These are phyloP conservation scores for Plasmodium vivax DNA, from an alignment of 169 alveolate species.

Conservation along the genomic window DNA sequence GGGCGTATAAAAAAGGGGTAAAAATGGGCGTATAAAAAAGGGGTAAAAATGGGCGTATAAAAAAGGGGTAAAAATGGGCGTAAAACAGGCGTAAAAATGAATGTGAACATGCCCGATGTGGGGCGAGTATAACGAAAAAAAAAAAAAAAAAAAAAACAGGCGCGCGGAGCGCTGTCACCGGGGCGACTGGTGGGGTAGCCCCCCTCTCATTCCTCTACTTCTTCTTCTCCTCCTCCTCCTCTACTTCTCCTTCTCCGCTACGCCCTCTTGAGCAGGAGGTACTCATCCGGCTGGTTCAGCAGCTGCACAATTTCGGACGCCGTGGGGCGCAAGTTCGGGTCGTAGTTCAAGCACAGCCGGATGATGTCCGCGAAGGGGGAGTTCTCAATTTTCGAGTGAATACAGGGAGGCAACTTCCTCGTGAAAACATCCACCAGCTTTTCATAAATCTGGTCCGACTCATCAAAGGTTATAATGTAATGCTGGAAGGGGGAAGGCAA, in stretches of 20 bases:
- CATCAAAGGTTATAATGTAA: conserved; percentile 82
- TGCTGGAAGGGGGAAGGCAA: conserved; percentile 86
- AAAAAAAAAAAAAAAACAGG: neutral
- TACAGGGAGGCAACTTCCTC: conserved; percentile 80
- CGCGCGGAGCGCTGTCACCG: neutral
- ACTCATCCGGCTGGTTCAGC: conserved; percentile 80
- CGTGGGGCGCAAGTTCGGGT: conserved; percentile 85
- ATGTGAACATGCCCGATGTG: neutral
- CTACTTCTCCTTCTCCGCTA: neutral
- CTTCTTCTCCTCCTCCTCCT: no score
- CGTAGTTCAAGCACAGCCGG: conserved; percentile 80
- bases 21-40: no score
- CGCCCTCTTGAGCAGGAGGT: conserved; percentile 68
- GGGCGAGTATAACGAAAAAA: neutral
- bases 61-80: neutral
- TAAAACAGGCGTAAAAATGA: neutral
- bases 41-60: no score
- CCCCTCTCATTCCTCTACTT: neutral
- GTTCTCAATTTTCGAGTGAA: conserved; percentile 76
- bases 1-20: neutral
- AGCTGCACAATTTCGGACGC: conserved; percentile 83
- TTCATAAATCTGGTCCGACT: conserved; percentile 81
- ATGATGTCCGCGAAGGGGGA: conserved; percentile 85
- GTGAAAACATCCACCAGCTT: conserved; percentile 82
- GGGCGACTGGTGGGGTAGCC: neutral